These are phyloP conservation scores for Debaryomyces subglobosus DNA, from an alignment of 1,139 yeast genomes.

Conservation along the genomic window DNA sequence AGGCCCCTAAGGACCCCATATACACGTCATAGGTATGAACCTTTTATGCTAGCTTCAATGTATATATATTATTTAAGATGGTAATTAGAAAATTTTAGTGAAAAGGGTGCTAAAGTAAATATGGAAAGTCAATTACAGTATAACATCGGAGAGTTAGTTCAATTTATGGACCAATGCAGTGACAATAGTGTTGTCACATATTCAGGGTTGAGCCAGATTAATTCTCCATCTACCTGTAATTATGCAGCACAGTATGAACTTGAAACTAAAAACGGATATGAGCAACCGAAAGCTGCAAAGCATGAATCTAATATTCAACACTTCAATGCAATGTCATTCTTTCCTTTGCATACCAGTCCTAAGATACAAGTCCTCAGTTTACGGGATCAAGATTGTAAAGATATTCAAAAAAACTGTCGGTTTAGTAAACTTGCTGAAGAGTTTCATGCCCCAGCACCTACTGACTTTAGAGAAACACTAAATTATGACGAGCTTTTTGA, in stretches of 20 bases:
- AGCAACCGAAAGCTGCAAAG: neutral
- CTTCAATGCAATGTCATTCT: neutral
- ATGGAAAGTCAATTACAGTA: conserved; percentile 8
- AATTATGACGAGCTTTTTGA: conserved; percentile 7
- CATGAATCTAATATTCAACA: neutral
- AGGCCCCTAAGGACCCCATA: neutral
- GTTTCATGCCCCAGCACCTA: neutral
- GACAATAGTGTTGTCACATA: neutral
- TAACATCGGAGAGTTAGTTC: conserved; percentile 5
- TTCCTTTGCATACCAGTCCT: conserved; percentile 1
- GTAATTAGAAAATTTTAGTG: neutral
- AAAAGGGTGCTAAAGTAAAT: neutral
- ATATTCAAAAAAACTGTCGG: neutral
- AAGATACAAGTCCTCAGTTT: neutral
- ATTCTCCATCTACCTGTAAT: neutral
- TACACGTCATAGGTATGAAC: neutral
- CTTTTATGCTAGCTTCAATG: neutral
- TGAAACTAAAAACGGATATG: neutral
- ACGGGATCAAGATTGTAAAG: neutral
- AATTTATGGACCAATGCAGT: conserved; percentile 6
- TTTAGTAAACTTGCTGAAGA: neutral
- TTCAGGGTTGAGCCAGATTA: neutral
- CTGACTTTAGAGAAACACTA: neutral
- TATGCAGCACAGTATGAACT: neutral
- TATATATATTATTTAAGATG: neutral